phyloP scores from a whole-genome alignment of 352 stramenopile species.

The Phytophthora macrochlamydospora region DNA sequence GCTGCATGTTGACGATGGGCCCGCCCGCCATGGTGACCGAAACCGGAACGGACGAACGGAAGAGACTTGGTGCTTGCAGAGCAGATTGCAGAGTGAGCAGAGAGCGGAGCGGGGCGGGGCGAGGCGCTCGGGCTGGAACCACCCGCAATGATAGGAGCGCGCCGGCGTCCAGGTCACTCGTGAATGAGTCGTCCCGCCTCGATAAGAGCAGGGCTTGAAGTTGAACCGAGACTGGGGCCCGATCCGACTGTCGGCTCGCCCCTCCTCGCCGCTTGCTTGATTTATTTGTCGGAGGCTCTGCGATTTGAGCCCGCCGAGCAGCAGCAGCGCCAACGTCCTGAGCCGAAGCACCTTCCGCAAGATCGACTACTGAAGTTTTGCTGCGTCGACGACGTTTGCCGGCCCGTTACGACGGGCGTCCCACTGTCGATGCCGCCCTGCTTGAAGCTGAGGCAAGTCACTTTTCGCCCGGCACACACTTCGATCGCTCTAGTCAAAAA shows the following conservation, averaged over 20 bases:
- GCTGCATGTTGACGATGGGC: constrained; percentile 12
- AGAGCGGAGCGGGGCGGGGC: no score
- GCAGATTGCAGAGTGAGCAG: constrained; percentile 15
- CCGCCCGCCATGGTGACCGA: constrained; percentile 17
- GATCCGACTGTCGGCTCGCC: neutral
- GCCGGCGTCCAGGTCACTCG: neutral
- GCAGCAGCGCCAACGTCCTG: neutral
- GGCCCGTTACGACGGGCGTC: neutral
- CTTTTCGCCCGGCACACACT: neutral
- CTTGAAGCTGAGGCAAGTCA: neutral
- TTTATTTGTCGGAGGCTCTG: neutral
- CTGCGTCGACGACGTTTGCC: neutral
- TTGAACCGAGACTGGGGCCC: neutral
- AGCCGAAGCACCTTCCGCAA: neutral
- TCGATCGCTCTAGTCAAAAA: neutral
- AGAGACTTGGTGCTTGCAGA: neutral
- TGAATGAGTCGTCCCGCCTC: neutral
- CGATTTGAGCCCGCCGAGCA: neutral
- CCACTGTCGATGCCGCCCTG: neutral
- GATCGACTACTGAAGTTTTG: neutral
- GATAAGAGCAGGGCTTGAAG: constrained; percentile 2
- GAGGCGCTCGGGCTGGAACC: neutral
- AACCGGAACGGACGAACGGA: neutral
- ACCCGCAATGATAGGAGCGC: neutral
- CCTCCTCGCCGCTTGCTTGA: neutral